These are phyloP conservation scores for Arabidopsis arenosa DNA, from an alignment of 345 rosid species.

Conservation along the genomic window DNA sequence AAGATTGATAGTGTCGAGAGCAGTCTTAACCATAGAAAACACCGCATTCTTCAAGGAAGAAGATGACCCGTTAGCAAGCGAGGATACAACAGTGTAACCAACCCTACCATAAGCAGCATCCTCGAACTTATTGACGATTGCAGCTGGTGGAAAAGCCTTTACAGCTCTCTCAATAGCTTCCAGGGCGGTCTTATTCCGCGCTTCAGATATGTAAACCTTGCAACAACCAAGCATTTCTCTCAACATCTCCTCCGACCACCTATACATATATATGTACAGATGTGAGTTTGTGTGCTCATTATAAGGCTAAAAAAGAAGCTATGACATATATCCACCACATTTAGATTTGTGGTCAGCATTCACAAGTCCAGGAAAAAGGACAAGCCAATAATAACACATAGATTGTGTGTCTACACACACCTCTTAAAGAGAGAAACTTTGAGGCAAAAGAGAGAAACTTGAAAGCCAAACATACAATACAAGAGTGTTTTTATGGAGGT, in stretches of 20 bases:
- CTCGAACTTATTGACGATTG: conserved; percentile 80
- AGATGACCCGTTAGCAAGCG: conserved; percentile 50
- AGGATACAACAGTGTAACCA: conserved; percentile 79
- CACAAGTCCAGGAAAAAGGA: conserved; percentile 34
- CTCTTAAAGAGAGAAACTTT: conserved; percentile 9
- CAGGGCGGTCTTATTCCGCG: conserved; percentile 70
- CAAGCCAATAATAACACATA: conserved; percentile 23
- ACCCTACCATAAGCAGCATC: conserved; percentile 80
- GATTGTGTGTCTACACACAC: background rate
- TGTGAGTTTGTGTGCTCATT: conserved; percentile 5
- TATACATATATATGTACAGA: background rate
- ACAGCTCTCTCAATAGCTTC: conserved; percentile 71
- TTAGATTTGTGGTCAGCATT: conserved; percentile 45
- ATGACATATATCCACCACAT: conserved; percentile 40
- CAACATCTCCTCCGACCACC: conserved; percentile 56
- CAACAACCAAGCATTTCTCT: conserved; percentile 79
- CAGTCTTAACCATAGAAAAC: conserved; percentile 82
- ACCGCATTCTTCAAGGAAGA: conserved; percentile 56
- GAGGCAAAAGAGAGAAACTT: background rate
- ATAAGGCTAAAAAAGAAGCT: conserved; percentile 23
- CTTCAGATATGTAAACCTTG: conserved; percentile 85
- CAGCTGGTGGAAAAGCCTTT: conserved; percentile 65
- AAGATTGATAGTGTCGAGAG: conserved; percentile 65
- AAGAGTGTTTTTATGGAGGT: background rate
- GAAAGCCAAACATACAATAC: conserved; percentile 2